phyloP scores from a whole-genome alignment of 768 basidiomycete species.

The Tricholoma hemisulphureum region DNA sequence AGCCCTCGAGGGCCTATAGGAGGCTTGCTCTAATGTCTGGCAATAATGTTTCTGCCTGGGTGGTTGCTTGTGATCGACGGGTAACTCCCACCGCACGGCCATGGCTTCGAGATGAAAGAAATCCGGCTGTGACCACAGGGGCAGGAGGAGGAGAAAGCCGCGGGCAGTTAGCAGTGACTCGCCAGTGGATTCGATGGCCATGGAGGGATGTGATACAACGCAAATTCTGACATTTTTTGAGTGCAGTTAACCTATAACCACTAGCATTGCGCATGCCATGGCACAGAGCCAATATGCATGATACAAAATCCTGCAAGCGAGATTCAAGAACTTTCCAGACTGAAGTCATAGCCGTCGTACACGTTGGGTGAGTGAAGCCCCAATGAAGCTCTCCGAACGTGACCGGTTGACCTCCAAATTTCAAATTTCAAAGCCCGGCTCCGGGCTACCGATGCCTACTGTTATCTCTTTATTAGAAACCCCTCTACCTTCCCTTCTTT shows the following conservation, averaged over 20 bases:
- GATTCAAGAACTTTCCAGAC: not conserved
- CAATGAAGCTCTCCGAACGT: not conserved
- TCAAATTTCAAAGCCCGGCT: conserved; percentile 1
- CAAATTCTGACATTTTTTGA: not conserved
- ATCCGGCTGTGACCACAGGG: not conserved
- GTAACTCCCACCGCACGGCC: not conserved
- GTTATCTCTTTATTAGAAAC: not conserved
- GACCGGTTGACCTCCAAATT: not conserved
- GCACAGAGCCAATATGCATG: not conserved
- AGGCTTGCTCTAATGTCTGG: not conserved
- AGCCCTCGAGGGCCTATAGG: not conserved
- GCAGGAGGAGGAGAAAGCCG: not conserved
- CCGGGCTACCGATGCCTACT: not conserved
- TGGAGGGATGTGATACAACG: not conserved
- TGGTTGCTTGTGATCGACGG: not conserved
- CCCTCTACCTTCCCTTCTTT: not conserved
- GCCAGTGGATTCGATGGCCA: not conserved
- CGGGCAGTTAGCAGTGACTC: not conserved
- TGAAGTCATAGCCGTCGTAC: not conserved
- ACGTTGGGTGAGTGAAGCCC: not conserved
- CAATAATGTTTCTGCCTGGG: not conserved
- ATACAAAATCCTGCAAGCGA: not conserved
- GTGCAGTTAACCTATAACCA: not conserved
- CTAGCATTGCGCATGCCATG: not conserved
- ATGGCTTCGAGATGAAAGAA: not conserved